Evolutionary conservation across 345 rosid genomes (phyloP), one percentile per base, ranked within the genome.

Genomic region (Gossypium herbaceum): DNA sequence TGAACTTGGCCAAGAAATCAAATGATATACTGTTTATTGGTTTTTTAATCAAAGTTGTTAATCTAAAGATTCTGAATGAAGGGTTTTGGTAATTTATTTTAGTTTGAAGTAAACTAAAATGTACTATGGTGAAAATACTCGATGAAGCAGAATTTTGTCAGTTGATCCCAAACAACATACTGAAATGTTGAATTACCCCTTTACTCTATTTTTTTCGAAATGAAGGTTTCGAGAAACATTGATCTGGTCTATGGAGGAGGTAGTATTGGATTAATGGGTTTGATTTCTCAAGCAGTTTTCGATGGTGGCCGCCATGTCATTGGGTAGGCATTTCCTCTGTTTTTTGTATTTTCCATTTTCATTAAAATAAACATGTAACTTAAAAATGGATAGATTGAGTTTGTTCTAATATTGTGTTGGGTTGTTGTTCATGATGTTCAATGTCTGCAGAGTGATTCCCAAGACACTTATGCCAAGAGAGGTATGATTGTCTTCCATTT

Each of bases 231-330:
- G 20, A 94, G 93, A 80, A 89, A 89, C 58, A 90, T 94, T 71
- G 97, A 92, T 80, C 91, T 94, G 62, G 97, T 94, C 68, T 94
- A 94, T 80, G 98, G 98, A 66, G 98, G 98, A 84, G 98, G 98
- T 27, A 92, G 98, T 81, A 79, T 92, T 60, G 98, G 98, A n/a
- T 81, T 94, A 76, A 94, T 94, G 98, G 98, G 98, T 52, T 84
- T 89, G 83, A 82, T 92, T 55, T 94, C 97, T 78, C 94, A 89
- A 81, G 90, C 92, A 76, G 97, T 94, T 76, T 85, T 76, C 81
- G 77, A 82, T 72, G 98, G 98, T 43, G 98, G 98, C 64, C 89
- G 98, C 76, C 94, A 92, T 81, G 98, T 94, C 66, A 79, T 89
- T 24, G 98, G 98, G 98, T 94, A 63, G 51, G 81, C 43, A 71